Percentiles rank a stretch among this genome's conserved stretches.
These are phyloP conservation scores for Penicillium alfredii DNA, from an alignment of 495 filamentous ascomycete species.

Conservation along the genomic window DNA sequence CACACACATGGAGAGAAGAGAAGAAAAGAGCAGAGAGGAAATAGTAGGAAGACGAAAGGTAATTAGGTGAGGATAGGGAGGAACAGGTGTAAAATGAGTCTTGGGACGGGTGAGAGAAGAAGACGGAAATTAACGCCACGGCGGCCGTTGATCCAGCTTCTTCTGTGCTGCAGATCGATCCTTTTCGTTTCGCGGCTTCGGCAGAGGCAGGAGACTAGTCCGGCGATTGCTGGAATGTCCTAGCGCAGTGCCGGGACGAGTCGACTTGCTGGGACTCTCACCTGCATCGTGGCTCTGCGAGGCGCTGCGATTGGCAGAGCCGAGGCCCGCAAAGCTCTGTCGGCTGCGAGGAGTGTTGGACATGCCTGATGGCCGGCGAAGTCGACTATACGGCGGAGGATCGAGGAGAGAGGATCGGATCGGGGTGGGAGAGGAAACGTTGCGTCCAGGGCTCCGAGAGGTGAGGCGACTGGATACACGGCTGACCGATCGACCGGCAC, in stretches of 20 bases:
- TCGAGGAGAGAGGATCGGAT: slow-evolving; percentile 26
- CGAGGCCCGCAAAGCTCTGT: slow-evolving; percentile 36
- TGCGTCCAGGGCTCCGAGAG: slow-evolving; percentile 33
- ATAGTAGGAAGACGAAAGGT: not conserved
- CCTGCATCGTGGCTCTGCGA: slow-evolving; percentile 21
- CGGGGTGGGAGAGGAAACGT: slow-evolving; percentile 29
- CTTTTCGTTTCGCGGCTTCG: slow-evolving; percentile 26
- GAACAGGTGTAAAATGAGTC: not conserved
- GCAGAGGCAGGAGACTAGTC: slow-evolving; percentile 44
- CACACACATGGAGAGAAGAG: slow-evolving; percentile 8
- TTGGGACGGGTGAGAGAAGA: not conserved
- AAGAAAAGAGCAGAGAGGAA: slow-evolving; percentile 2
- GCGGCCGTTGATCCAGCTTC: slow-evolving; percentile 34
- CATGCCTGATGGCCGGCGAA: slow-evolving; percentile 27
- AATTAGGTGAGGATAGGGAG: not conserved
- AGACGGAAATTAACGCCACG: slow-evolving; percentile 22
- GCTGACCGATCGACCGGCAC: slow-evolving; percentile 24
- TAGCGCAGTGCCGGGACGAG: slow-evolving; percentile 41
- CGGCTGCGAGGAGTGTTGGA: slow-evolving; percentile 34
- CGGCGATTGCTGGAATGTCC: slow-evolving; percentile 43
- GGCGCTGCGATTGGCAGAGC: slow-evolving; percentile 30
- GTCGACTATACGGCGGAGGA: slow-evolving; percentile 40
- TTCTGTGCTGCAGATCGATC: slow-evolving; percentile 23
- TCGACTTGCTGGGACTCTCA: slow-evolving; percentile 30
- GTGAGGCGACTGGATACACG: slow-evolving; percentile 36